These are phyloP conservation scores for Globisporangium sylvaticum DNA, from an alignment of 352 stramenopile genomes.

Conservation along the genomic window DNA sequence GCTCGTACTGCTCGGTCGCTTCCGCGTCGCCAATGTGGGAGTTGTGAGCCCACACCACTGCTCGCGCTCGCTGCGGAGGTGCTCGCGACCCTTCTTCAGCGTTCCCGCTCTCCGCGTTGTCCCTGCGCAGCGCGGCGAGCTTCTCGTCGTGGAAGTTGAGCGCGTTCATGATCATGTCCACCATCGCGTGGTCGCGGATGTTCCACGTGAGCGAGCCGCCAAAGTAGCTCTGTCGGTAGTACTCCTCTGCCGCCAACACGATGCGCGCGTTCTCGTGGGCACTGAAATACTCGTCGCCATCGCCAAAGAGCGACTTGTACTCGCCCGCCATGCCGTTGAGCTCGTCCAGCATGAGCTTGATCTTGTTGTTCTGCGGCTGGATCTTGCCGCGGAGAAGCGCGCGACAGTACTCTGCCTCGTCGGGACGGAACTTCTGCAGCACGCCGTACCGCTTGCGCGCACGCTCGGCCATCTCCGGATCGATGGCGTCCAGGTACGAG, in stretches of 20 bases:
- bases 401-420: slow-evolving; percentile 25
- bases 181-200: slow-evolving; percentile 31
- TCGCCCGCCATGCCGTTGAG: slow-evolving; percentile 21
- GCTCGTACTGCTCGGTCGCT: slow-evolving; percentile 22
- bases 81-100: background rate
- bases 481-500: slow-evolving; percentile 25
- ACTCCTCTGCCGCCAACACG: slow-evolving; percentile 28
- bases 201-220: slow-evolving; percentile 25
- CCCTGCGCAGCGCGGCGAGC: slow-evolving; percentile 11
- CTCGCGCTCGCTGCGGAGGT: slow-evolving; percentile 6
- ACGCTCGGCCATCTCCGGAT: slow-evolving; percentile 25
- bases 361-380: slow-evolving; percentile 19
- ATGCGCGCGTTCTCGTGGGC: slow-evolving; percentile 34
- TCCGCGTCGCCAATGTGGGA: slow-evolving; percentile 28
- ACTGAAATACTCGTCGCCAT: slow-evolving; percentile 31
- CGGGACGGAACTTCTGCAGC: slow-evolving; percentile 23
- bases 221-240: slow-evolving; percentile 33
- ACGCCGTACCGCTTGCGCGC: slow-evolving; percentile 21
- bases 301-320: slow-evolving; percentile 29
- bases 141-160: slow-evolving; percentile 31
- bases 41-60: slow-evolving; percentile 37
- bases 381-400: slow-evolving; percentile 20
- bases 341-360: slow-evolving; percentile 24
- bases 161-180: slow-evolving; percentile 26
- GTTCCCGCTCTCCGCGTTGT: slow-evolving; percentile 1